A percentile compares a stretch with the other conserved stretches of the same genome.
Conservation (phyloP, 257 asterid species). For the Parsonsia alboflavescens region DNA sequence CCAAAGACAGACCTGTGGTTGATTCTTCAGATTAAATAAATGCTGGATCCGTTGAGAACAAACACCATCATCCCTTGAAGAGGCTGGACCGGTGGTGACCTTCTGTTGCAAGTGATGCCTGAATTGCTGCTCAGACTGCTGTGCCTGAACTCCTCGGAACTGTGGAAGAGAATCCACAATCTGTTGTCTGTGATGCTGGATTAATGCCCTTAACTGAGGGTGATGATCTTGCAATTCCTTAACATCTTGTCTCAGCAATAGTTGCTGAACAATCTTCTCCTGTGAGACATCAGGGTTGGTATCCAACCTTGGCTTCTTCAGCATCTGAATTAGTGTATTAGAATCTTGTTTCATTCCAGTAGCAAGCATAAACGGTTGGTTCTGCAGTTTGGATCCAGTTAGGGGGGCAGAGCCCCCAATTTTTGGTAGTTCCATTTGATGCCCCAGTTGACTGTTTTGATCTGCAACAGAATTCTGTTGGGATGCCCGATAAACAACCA, state of each 20-base stretch:
- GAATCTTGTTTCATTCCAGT: slow-evolving; percentile 22
- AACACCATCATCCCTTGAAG: slow-evolving; percentile 29
- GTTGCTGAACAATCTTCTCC: slow-evolving; percentile 26
- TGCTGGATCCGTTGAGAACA: slow-evolving; percentile 43
- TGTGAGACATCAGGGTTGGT: slow-evolving; percentile 24
- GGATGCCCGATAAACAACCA: slow-evolving; percentile 12
- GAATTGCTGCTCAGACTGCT: slow-evolving; percentile 23
- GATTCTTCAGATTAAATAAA: slow-evolving; percentile 33
- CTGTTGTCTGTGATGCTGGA: slow-evolving; percentile 23
- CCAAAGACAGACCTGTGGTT: slow-evolving; percentile 36
- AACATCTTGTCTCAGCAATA: slow-evolving; percentile 23
- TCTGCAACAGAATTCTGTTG: slow-evolving; percentile 16
- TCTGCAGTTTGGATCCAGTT: slow-evolving; percentile 17
- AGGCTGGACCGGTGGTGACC: slow-evolving; percentile 23
- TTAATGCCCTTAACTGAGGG: slow-evolving; percentile 29
- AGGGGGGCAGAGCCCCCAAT: slow-evolving; percentile 13
- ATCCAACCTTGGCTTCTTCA: slow-evolving; percentile 30
- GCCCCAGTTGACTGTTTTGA: slow-evolving; percentile 25
- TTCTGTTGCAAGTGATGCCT: slow-evolving; percentile 25
- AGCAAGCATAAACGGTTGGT: slow-evolving; percentile 16
- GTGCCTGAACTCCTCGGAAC: slow-evolving; percentile 15
- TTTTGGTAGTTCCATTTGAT: slow-evolving; percentile 17
- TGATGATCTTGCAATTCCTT: slow-evolving; percentile 26
- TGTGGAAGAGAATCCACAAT: slow-evolving; percentile 25
- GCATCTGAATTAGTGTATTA: slow-evolving; percentile 15